These are phyloP conservation scores for Triadica sebifera DNA, from an alignment of 345 rosid genomes.

Conservation along the genomic window DNA sequence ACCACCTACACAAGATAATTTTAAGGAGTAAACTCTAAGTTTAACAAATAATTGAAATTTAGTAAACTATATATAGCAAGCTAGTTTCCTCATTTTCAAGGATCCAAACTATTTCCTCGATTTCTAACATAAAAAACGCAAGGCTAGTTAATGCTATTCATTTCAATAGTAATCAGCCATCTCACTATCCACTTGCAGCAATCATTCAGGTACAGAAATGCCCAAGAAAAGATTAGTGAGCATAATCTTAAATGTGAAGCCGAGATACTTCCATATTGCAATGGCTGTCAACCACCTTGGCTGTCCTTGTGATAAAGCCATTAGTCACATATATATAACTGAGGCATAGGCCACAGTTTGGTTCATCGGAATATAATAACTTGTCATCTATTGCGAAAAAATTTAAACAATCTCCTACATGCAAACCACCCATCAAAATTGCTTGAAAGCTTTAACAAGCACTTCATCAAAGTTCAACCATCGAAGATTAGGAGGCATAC, in stretches of 20 bases:
- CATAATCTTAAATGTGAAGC: not conserved
- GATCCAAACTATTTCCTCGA: slow-evolving; percentile 3
- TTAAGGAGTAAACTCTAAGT: not conserved
- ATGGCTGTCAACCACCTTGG: not conserved
- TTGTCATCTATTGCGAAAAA: not conserved
- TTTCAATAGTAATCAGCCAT: not conserved
- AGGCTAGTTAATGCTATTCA: not conserved
- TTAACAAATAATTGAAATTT: not conserved
- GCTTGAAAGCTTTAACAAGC: slow-evolving; percentile 10
- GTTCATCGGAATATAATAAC: not conserved
- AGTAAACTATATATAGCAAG: not conserved
- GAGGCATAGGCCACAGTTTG: not conserved
- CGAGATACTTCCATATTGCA: not conserved
- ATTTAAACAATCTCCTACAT: not conserved
- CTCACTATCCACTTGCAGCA: not conserved
- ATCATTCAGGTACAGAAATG: not conserved
- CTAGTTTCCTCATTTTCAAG: not conserved
- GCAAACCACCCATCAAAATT: not conserved
- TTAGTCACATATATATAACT: not conserved
- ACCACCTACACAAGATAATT: not conserved
- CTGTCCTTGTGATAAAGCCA: not conserved
- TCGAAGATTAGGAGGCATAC: not conserved
- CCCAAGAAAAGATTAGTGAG: not conserved
- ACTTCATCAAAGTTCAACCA: slow-evolving; percentile 7
- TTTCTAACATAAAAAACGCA: not conserved